phyloP scores from a whole-genome alignment of 2,329 filamentous ascomycete genomes.

The Stagonosporopsis cucurbitacearum region DNA sequence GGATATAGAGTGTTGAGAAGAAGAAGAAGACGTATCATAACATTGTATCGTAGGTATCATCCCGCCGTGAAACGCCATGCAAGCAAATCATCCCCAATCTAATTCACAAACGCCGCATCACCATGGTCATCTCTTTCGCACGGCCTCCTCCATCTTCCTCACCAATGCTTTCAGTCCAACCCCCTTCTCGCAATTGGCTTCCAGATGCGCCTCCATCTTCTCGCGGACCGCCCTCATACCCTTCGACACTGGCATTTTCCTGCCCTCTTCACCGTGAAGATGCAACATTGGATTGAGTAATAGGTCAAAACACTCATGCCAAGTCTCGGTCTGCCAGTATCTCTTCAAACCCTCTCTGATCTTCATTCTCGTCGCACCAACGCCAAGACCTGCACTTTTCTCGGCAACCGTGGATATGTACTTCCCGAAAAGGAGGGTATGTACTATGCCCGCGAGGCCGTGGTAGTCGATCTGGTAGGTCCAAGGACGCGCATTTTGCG shows the following conservation, averaged over 20 bases:
- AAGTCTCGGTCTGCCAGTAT: conserved; percentile 96
- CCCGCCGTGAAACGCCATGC: conserved; percentile 21
- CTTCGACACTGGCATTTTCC: conserved; percentile 74
- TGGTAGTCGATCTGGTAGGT: conserved; percentile 98
- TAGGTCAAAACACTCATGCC: conserved; percentile 81
- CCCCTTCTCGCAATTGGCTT: conserved; percentile 81
- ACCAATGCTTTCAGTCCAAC: conserved; percentile 63
- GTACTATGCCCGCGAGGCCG: conserved; percentile 85
- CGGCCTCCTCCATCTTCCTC: conserved; percentile 69
- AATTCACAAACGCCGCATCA: background rate
- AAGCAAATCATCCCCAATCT: conserved; percentile 12
- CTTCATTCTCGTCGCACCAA: conserved; percentile 65
- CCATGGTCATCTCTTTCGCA: conserved; percentile 56
- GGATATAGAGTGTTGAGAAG: background rate
- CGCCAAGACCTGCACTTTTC: conserved; percentile 61
- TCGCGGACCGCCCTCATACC: conserved; percentile 73
- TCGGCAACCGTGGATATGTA: conserved; percentile 81
- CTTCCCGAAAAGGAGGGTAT: conserved; percentile 89
- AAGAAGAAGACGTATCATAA: background rate
- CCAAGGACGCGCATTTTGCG: conserved; percentile 92
- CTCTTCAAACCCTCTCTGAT: conserved; percentile 85
- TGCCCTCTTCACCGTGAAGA: conserved; percentile 68
- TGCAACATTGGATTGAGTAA: conserved; percentile 80
- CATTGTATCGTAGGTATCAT: conserved; percentile 12
- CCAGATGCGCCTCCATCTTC: conserved; percentile 84